Percentiles rank a stretch among this genome's conserved stretches.
These are phyloP conservation scores for Fomitopsis betulina DNA, from an alignment of 1,284 basidiomycete genomes.

Conservation along the genomic window DNA sequence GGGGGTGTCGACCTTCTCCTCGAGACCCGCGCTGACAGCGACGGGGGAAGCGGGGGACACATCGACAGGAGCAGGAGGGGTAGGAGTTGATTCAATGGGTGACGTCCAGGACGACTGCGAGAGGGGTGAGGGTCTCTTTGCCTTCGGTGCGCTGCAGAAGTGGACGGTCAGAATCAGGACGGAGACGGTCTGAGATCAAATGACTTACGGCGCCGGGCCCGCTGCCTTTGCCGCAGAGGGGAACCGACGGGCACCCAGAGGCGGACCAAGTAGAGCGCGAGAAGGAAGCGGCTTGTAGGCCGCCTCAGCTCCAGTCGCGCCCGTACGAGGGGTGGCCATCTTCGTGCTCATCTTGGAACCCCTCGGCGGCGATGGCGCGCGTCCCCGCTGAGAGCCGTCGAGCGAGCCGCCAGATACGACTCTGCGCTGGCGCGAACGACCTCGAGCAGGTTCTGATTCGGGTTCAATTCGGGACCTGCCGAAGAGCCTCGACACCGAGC, in stretches of 20 bases:
- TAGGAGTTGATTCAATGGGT: neutral
- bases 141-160: neutral
- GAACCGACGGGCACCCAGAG: neutral
- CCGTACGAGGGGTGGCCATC: neutral
- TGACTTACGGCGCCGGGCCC: neutral
- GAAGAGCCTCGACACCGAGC: neutral
- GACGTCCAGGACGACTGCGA: neutral
- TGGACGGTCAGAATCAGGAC: neutral
- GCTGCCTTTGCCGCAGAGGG: neutral
- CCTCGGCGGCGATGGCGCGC: neutral
- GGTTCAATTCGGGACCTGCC: neutral
- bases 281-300: neutral
- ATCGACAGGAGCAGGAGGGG: neutral
- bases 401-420: neutral
- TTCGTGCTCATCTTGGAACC: neutral
- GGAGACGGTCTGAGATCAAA: neutral
- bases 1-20: neutral
- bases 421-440: neutral
- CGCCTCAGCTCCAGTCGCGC: neutral
- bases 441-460: neutral
- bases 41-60: neutral
- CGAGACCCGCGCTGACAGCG: neutral
- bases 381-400: neutral
- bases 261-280: neutral
- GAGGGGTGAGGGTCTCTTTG: neutral